Percentiles rank a stretch among this genome's conserved stretches.
Conservation (phyloP, 495 filamentous ascomycete species). For the Collariella sp. region DNA sequence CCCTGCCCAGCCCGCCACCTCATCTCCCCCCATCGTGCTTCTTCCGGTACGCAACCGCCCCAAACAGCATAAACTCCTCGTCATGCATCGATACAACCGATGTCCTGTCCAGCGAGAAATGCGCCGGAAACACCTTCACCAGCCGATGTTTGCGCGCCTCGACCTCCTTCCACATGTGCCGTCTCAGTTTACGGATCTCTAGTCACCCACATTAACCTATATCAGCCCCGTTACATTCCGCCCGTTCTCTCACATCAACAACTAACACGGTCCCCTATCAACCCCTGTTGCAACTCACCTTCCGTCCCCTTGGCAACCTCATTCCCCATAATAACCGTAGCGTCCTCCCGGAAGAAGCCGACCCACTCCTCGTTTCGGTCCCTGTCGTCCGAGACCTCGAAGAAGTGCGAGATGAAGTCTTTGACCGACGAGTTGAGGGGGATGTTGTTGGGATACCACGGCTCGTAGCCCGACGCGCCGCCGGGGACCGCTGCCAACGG, state of each 20-base stretch:
- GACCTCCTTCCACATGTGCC: conserved; percentile 24
- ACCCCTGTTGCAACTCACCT: conserved; percentile 14
- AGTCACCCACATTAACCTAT: not conserved
- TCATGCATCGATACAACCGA: conserved; percentile 1
- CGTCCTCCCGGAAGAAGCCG: conserved; percentile 26
- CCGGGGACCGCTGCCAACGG: not conserved
- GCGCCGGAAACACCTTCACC: conserved; percentile 28
- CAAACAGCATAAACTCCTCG: conserved; percentile 30
- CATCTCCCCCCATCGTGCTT: conserved; percentile 6
- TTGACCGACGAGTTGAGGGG: conserved; percentile 18
- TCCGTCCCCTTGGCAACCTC: conserved; percentile 24
- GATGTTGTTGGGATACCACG: conserved; percentile 24
- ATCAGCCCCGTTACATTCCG: not conserved
- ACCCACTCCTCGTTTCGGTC: conserved; percentile 33
- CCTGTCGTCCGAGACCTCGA: conserved; percentile 29
- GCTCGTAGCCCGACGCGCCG: conserved; percentile 16
- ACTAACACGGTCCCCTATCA: no score
- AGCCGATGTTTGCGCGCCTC: conserved; percentile 23
- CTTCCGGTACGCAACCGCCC: conserved; percentile 20
- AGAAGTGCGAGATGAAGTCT: conserved; percentile 31
- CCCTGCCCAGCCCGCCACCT: conserved; percentile 16
- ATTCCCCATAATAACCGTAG: conserved; percentile 27
- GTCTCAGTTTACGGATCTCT: conserved; percentile 20
- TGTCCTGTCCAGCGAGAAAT: conserved; percentile 3
- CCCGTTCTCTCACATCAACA: no score